These are phyloP conservation scores for Posidonia australis DNA, from an alignment of 106 monocot genomes.

Conservation along the genomic window DNA sequence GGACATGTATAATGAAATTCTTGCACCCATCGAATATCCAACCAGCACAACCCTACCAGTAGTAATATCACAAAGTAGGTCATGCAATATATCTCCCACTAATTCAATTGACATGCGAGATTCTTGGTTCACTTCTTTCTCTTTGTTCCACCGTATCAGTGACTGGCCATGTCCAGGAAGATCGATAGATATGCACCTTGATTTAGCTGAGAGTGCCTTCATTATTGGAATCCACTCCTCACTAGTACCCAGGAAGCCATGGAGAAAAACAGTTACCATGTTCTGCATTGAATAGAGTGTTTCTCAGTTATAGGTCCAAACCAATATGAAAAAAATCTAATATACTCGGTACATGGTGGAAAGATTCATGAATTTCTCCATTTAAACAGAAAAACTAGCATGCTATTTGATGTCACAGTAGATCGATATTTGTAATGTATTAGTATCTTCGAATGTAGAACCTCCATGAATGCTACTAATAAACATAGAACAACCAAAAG, in stretches of 20 bases:
- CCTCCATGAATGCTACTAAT: no score
- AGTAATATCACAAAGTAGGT: slow-evolving; percentile 44
- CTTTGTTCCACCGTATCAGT: slow-evolving; percentile 14
- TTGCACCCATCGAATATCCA: slow-evolving; percentile 95
- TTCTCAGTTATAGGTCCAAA: not conserved
- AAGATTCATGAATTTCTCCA: no score
- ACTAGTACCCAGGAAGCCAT: slow-evolving; percentile 80
- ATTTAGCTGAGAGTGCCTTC: slow-evolving; percentile 51
- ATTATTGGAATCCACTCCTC: slow-evolving; percentile 82
- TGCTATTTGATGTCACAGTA: no score
- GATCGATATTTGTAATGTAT: no score
- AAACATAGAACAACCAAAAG: no score
- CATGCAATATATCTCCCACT: slow-evolving; percentile 45
- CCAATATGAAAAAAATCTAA: not conserved
- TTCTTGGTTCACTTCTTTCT: slow-evolving; percentile 3
- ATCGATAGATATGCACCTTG: slow-evolving; percentile 62
- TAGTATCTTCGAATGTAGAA: no score
- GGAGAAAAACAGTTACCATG: slow-evolving; percentile 56
- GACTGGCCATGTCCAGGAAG: slow-evolving; percentile 90
- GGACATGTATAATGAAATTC: slow-evolving; percentile 83
- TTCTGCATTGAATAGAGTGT: slow-evolving; percentile 27
- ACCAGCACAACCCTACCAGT: slow-evolving; percentile 46
- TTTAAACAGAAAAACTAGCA: no score
- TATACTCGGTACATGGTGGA: not conserved
- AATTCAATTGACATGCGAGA: slow-evolving; percentile 35